Evolutionary conservation across 805 yeast genomes (phyloP).

Genomic region (Starmerella asiatica): DNA sequence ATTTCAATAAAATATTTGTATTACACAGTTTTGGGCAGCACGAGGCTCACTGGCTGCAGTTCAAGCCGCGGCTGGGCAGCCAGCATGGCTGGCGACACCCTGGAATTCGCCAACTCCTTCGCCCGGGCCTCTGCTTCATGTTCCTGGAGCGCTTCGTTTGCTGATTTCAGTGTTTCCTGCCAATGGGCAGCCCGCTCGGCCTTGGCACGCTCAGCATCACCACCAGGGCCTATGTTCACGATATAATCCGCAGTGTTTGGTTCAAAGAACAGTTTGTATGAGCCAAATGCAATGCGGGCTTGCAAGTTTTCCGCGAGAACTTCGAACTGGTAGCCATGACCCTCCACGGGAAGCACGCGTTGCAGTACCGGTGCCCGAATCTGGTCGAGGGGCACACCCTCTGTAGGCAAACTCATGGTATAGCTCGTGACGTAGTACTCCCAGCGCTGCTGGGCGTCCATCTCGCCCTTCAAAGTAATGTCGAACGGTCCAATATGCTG

Average conservation of each 20-base stretch:
- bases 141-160: conserved; percentile 14
- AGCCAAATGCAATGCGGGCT: conserved; percentile 64
- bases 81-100: conserved; percentile 9
- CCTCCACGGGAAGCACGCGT: conserved; percentile 26
- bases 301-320: conserved; percentile 54
- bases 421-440: conserved; percentile 88
- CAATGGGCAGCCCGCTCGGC: conserved; percentile 13
- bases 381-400: conserved; percentile 71
- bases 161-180: conserved; percentile 11
- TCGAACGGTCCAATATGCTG: conserved; percentile 83
- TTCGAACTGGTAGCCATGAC: conserved; percentile 32
- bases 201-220: conserved; percentile 5
- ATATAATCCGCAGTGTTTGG: conserved; percentile 67
- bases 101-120: not conserved
- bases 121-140: conserved; percentile 10
- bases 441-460: conserved; percentile 68
- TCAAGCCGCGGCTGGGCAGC: conserved; percentile 11
- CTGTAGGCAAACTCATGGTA: conserved; percentile 92
- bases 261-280: conserved; percentile 72
- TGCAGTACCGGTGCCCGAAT: conserved; percentile 69
- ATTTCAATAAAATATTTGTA: not conserved
- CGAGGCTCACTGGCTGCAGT: conserved; percentile 7
- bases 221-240: conserved; percentile 11
- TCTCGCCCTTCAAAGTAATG: conserved; percentile 60
- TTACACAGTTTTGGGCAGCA: not conserved